Evolutionary conservation across 345 rosid genomes (phyloP), one percentile per base, ranked within the genome.

Genomic region (Salix caprea): DNA sequence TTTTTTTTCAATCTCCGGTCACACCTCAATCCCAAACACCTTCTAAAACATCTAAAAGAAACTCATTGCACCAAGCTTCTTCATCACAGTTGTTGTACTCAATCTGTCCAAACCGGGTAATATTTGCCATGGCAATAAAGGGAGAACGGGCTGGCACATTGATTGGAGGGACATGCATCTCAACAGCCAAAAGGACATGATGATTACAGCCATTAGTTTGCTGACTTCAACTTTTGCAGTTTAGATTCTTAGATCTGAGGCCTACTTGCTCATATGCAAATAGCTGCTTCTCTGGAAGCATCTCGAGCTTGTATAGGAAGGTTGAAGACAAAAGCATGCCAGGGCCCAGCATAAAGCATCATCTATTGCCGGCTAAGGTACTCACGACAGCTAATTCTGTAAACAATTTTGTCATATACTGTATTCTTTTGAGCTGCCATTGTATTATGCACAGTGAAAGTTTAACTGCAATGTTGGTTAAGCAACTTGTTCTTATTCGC

Each of bases 101-200:
- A 96, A 91, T 82, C 83, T 91, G n/a, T 85, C 86, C 28, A 83
- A 87, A 79, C 88, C 93, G 2, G 98, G 99, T 67, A 93, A 96
- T 90, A 91, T 93, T 34, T 16, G 81, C 92, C 1, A 91, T 85
- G 78, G 99, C 97, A n/a, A 91, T 95, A 78, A 90, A 82, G 79
- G 98, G 99, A 4, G 98, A 93, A 81, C 84, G 82, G 73, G 99
- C 93, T 0, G 99, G 99, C 42, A 95, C 98, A 23, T 70, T 91
- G 78, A 95, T 93, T 0, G 96, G 97, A 79, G 90, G 91, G 56
- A 81, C 91, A 12, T 62, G 78, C 85, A 87, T 83, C 79, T 82
- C 91, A 32, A 32, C 72, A 24, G 82, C 87, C 37, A 74, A 86
- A 56, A 76, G 62, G 58, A 67, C 82, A 71, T 82, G 75, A 72